phyloP scores from a whole-genome alignment of 2,329 filamentous ascomycete species.

The Blastomyces emzantsi region DNA sequence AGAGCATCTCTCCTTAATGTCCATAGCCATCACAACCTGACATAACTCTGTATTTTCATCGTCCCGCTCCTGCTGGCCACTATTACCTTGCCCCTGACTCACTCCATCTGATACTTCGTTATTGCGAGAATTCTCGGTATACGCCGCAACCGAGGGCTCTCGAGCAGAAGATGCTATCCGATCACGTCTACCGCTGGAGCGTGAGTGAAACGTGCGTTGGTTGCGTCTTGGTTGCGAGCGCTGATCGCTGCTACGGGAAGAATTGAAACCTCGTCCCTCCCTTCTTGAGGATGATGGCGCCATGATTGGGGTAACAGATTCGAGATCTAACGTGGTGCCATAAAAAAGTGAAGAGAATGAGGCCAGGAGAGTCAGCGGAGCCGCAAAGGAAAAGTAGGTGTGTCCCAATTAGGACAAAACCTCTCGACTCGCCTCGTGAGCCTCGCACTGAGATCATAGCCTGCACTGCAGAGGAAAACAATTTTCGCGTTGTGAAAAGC shows the following conservation, averaged over 20 bases:
- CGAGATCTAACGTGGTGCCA: background rate
- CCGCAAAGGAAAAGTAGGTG: background rate
- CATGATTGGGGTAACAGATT: background rate
- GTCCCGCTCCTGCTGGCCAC: background rate
- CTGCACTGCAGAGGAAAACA: background rate
- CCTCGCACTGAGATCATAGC: background rate
- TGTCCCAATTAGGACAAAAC: constrained; percentile 5
- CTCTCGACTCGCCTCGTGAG: background rate
- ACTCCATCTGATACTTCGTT: background rate
- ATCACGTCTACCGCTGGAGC: background rate
- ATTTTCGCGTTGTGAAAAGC: background rate
- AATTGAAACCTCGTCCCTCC: background rate
- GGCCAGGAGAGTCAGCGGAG: background rate
- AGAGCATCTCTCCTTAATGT: constrained; percentile 59
- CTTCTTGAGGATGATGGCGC: background rate
- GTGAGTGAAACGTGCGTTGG: background rate
- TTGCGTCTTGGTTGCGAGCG: background rate
- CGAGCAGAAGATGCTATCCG: background rate
- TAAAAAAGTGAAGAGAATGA: background rate
- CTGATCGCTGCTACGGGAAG: constrained; percentile 3
- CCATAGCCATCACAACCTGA: constrained; percentile 72
- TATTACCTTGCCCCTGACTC: background rate
- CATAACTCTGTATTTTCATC: constrained; percentile 41
- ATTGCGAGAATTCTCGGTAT: background rate
- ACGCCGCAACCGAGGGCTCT: background rate